phyloP scores from a whole-genome alignment of 2,329 filamentous ascomycete species.

The Beauveria sp. region DNA sequence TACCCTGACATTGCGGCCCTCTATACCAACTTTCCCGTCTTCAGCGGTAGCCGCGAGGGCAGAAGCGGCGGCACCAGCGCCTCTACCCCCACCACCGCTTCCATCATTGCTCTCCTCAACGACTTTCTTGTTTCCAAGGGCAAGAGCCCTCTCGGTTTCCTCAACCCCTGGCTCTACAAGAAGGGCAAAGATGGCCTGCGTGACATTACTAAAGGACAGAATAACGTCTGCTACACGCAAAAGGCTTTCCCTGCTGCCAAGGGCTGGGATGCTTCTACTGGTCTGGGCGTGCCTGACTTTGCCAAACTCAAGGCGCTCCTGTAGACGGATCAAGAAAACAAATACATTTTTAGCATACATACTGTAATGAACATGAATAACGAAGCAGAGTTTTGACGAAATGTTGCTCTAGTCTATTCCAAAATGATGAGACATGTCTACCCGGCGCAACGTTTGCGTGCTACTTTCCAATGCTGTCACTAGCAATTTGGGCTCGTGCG shows the following conservation, averaged over 20 bases:
- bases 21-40: constrained; percentile 6
- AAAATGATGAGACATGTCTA: too few relatives aligned
- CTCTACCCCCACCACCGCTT: constrained; percentile 32
- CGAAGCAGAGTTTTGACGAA: background rate
- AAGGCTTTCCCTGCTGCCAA: constrained; percentile 10
- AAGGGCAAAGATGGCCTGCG: constrained; percentile 15
- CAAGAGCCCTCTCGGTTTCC: constrained; percentile 32
- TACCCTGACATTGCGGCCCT: constrained; percentile 6
- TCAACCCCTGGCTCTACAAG: constrained; percentile 35
- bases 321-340: background rate
- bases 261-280: constrained; percentile 21
- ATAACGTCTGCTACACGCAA: constrained; percentile 13
- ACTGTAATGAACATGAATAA: background rate
- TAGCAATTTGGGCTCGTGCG: too few relatives aligned
- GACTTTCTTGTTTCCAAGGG: constrained; percentile 31
- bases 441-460: too few relatives aligned
- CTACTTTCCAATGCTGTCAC: too few relatives aligned
- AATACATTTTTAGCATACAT: background rate
- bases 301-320: constrained; percentile 4
- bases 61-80: constrained; percentile 22
- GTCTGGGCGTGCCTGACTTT: constrained; percentile 10
- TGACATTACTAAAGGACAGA: constrained; percentile 16
- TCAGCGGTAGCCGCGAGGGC: background rate
- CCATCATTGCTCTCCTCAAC: constrained; percentile 35
- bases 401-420: too few relatives aligned